Evolutionary conservation across 257 asterid genomes (phyloP).

Genomic region (Solanum rostratum): DNA sequence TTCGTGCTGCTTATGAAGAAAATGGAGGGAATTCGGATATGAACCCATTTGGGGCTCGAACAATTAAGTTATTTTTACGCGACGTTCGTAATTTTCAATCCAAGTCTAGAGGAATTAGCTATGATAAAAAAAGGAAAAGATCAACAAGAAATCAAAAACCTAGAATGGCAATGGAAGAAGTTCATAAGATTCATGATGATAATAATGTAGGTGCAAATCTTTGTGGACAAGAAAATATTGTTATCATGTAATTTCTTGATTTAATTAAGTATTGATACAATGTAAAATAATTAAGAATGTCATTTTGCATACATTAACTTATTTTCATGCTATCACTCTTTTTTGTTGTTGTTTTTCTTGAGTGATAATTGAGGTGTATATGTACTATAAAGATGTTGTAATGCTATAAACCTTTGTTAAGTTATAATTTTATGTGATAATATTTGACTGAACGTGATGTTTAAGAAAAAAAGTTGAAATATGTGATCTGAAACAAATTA

Average conservation of each 20-base stretch:
- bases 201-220: neutral
- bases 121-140: constrained; percentile 30
- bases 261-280: neutral
- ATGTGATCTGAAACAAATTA: neutral
- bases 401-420: neutral
- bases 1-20: constrained; percentile 33
- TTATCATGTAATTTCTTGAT: neutral
- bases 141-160: neutral
- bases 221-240: neutral
- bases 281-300: neutral
- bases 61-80: constrained; percentile 20
- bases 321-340: neutral
- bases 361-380: neutral
- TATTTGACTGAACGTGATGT: neutral
- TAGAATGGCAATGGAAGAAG: neutral
- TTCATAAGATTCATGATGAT: neutral
- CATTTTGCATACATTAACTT: neutral
- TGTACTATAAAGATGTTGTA: neutral
- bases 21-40: constrained; percentile 23
- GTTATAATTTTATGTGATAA: neutral
- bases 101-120: constrained; percentile 33
- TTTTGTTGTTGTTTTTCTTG: neutral
- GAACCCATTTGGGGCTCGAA: constrained; percentile 24
- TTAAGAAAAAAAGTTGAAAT: neutral
- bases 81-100: constrained; percentile 35